Base-by-base conservation (phyloP, 768 basidiomycete genomes). In the Holtermannia corniformis region DNA sequence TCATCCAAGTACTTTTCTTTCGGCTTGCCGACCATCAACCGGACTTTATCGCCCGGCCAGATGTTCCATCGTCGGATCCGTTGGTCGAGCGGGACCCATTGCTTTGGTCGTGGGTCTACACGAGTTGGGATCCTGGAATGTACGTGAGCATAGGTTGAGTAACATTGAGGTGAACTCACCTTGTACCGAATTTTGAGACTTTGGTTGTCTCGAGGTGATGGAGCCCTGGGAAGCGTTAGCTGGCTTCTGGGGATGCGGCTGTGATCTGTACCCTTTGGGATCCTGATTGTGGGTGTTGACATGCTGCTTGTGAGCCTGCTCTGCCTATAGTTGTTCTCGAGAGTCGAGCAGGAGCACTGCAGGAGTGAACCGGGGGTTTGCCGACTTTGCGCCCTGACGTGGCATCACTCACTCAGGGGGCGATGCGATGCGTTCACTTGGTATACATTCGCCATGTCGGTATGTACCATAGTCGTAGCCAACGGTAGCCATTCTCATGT, bases 21-120 rank as follows among this genome's bases (percentile, higher is more conserved):
- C 5, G 64, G 56, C 43, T 61, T 67, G 3, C 69, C 69, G 3
- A 65, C 63, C 7, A 57, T 40, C 44, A 71, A 44, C 16, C 69
- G 59, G 43, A 71, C 69, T 54, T 61, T 59, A 54, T 71, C 69
- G 16, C 64, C 67, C n/a, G 60, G 59, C 20, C 60, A 55, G 45
- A 71, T 61, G 47, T 71, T 71, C 66, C 66, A 71, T 55, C 59
- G 56, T 32, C 54, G 50, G 19, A 71, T 56, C 48, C 69, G 53
- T 37, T 64, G 61, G 14, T 42, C 47, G 5, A 64, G 64, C 41
- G 57, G 61, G 12, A 66, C 61, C 45, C 56, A 69, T 42, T 55
- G 54, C 23, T 50, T 59, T 10, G 60, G 52, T 26, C 37, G 57
- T 25, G 54, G 20, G 5, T 51, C 57, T 47, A 44, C 22, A 49